A percentile compares a stretch with the other conserved stretches of the same genome.
Conservation (phyloP, 768 basidiomycete species). For the Phaeotremella fagi region DNA sequence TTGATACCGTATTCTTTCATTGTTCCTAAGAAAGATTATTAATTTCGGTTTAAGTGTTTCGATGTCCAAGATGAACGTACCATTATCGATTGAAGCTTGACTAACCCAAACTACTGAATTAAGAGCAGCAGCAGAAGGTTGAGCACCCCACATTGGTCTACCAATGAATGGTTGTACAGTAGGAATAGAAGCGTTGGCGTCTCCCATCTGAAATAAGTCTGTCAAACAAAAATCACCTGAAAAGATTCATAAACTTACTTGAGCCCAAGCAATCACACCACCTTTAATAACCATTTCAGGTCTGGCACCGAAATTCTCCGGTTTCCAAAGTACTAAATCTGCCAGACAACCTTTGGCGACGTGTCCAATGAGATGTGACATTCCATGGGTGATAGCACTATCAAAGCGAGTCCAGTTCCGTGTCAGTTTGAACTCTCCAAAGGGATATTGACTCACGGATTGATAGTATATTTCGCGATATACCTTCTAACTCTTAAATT, state of each 20-base stretch:
- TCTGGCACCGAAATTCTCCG: conserved; percentile 84
- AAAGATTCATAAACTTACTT: conserved; percentile 54
- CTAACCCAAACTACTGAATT: conserved; percentile 87
- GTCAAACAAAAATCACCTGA: not conserved
- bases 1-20: conserved; percentile 64
- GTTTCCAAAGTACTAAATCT: conserved; percentile 93
- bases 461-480: conserved; percentile 93
- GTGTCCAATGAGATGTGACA: conserved; percentile 79
- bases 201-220: conserved; percentile 67
- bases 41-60: too few species aligned
- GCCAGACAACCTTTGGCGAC: conserved; percentile 77
- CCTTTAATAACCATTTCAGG: conserved; percentile 94
- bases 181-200: conserved; percentile 93
- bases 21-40: conserved; percentile 50
- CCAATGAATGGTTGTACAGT: conserved; percentile 84
- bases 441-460: conserved; percentile 63
- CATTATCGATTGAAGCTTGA: conserved; percentile 58
- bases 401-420: too few species aligned
- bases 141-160: conserved; percentile 89
- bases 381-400: conserved; percentile 90
- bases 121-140: conserved; percentile 69
- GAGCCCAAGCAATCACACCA: conserved; percentile 85
- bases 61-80: conserved; percentile 46
- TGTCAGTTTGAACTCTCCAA: too few species aligned
- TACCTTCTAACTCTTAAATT: conserved; percentile 93